Percentiles rank a stretch among this genome's conserved stretches.
Conservation (phyloP, 352 stramenopile genomes). For the Phytophthora cryptogea region DNA sequence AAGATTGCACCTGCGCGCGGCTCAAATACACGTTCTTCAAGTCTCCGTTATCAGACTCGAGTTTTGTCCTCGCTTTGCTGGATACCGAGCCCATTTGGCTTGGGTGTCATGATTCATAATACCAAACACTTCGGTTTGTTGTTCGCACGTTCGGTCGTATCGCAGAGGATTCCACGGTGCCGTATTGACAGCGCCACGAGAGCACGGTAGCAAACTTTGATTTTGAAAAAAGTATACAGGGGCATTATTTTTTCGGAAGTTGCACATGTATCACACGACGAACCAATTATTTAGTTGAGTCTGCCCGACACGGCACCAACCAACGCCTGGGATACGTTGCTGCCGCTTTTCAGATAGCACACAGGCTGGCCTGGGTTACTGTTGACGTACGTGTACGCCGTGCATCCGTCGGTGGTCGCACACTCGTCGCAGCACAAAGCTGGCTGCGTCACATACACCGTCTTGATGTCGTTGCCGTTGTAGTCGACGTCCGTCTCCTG, state of each 20-base stretch:
- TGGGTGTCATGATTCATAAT: too few species aligned
- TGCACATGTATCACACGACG: neutral
- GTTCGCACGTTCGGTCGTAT: neutral
- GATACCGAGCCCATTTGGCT: neutral
- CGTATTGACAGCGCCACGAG: too few species aligned
- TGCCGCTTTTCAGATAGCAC: conserved; percentile 35
- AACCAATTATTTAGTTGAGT: neutral
- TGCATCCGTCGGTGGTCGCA: conserved; percentile 20
- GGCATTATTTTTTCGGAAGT: neutral
- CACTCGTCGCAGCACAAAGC: conserved; percentile 30
- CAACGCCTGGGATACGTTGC: conserved; percentile 1
- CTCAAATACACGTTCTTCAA: neutral
- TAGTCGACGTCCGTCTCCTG: conserved; percentile 41
- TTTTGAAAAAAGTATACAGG: neutral
- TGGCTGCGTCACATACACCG: neutral
- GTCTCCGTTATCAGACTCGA: neutral
- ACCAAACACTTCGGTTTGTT: neutral
- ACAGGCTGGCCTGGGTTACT: conserved; percentile 25
- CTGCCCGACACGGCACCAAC: conserved; percentile 11
- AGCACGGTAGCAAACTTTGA: neutral
- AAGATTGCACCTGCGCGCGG: too few species aligned
- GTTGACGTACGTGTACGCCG: conserved; percentile 41
- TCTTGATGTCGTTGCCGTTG: too few species aligned
- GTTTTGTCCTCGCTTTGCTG: neutral
- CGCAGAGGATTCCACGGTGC: neutral